These are phyloP conservation scores for Cornus kousa DNA, from an alignment of 148 eudicot species.

Conservation along the genomic window DNA sequence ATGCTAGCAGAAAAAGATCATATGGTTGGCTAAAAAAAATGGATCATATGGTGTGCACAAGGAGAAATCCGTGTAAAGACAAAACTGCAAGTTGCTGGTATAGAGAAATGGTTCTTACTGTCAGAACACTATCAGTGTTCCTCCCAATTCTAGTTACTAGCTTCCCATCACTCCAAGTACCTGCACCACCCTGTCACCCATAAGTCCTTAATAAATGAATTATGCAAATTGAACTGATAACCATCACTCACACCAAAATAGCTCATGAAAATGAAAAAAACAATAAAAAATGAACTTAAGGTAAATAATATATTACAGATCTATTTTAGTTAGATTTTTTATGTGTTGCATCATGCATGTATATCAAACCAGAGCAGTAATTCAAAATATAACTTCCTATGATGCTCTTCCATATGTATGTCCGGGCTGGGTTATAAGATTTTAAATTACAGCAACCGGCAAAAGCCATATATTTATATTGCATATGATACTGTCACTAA, in stretches of 20 bases:
- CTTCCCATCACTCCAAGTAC: constrained; percentile 99
- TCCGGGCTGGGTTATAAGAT: neutral
- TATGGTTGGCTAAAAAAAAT: neutral
- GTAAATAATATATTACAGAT: neutral
- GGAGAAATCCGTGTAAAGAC: neutral
- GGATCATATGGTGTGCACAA: constrained; percentile 3
- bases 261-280: neutral
- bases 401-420: neutral
- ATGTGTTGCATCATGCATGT: neutral
- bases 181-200: constrained; percentile 99
- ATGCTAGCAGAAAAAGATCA: neutral
- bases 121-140: constrained; percentile 78
- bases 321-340: neutral
- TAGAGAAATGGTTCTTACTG: constrained; percentile 51
- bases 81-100: neutral
- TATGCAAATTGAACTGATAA: neutral
- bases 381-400: neutral
- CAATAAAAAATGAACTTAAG: neutral
- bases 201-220: constrained; percentile 62
- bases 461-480: neutral
- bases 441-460: neutral
- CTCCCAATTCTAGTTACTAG: constrained; percentile 97
- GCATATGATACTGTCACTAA: neutral
- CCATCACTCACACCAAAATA: neutral
- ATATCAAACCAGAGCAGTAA: neutral